phyloP scores from a whole-genome alignment of 495 filamentous ascomycete genomes.

The Elasticomyces elasticus region DNA sequence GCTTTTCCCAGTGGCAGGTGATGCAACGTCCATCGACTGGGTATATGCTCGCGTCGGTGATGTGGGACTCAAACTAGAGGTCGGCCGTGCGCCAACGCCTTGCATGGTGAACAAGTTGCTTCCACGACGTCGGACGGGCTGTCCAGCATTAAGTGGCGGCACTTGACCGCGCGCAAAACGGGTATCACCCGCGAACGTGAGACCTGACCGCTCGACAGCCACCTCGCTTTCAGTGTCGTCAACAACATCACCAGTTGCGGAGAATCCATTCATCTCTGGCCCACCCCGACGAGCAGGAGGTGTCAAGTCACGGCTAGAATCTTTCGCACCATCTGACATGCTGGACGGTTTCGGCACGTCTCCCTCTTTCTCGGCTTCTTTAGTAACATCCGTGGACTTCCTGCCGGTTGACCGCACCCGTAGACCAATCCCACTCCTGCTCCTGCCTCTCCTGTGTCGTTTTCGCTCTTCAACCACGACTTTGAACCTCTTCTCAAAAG shows the following conservation, averaged over 20 bases:
- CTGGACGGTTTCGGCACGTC: neutral
- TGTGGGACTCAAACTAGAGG: conserved; percentile 16
- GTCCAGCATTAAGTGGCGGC: conserved; percentile 13
- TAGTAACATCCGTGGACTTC: neutral
- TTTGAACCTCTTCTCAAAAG: conserved; percentile 59
- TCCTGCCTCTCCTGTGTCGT: conserved; percentile 23
- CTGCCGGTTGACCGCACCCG: conserved; percentile 3
- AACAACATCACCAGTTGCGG: neutral
- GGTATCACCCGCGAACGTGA: conserved; percentile 15
- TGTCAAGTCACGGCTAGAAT: conserved; percentile 1
- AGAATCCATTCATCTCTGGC: conserved; percentile 12
- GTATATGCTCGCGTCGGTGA: neutral
- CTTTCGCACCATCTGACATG: neutral
- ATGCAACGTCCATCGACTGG: neutral
- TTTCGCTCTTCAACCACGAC: conserved; percentile 44
- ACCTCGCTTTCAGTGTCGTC: neutral
- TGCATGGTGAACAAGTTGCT: conserved; percentile 42
- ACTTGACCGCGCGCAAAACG: conserved; percentile 3
- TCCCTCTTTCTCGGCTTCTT: neutral
- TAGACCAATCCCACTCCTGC: conserved; percentile 16
- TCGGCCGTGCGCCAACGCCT: conserved; percentile 44
- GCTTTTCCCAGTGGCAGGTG: neutral
- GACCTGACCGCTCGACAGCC: neutral
- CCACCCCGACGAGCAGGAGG: conserved; percentile 12
- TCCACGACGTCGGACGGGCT: conserved; percentile 21